These are phyloP conservation scores for Clonostachys sp. DNA, from an alignment of 2,329 filamentous ascomycete species.

Conservation along the genomic window DNA sequence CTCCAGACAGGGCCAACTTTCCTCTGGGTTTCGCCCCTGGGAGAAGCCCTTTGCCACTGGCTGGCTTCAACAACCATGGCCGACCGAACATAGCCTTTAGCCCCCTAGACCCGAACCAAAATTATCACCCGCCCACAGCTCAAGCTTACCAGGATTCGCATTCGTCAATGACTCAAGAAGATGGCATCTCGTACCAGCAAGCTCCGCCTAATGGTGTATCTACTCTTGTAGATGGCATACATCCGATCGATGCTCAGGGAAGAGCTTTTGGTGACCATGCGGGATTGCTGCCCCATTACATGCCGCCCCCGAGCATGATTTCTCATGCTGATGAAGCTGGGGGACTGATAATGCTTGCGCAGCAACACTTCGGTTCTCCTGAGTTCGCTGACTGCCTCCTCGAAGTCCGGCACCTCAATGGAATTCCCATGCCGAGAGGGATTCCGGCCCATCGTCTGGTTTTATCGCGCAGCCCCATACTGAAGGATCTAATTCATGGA, in stretches of 20 bases:
- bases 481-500: constrained; percentile 13
- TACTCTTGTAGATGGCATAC: constrained; percentile 19
- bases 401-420: constrained; percentile 37
- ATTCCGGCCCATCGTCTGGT: constrained; percentile 52
- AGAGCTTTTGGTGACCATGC: no score
- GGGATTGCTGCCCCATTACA: constrained; percentile 12
- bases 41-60: no score
- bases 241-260: no score
- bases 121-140: constrained; percentile 50
- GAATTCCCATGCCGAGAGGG: constrained; percentile 25
- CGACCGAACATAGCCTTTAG: constrained; percentile 26
- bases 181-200: constrained; percentile 33
- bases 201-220: constrained; percentile 29
- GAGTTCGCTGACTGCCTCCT: constrained; percentile 37
- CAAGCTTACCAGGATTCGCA: constrained; percentile 61
- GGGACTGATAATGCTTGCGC: constrained; percentile 31
- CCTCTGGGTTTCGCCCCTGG: no score
- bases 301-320: constrained; percentile 10
- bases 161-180: constrained; percentile 44
- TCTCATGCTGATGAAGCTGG: constrained; percentile 20
- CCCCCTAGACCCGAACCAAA: constrained; percentile 19
- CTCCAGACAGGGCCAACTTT: constrained; percentile 1
- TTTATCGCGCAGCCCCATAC: constrained; percentile 41
- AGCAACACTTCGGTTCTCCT: constrained; percentile 22
- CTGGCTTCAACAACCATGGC: constrained; percentile 28